Evolutionary conservation across 805 yeast genomes (phyloP).

Genomic region (Groenewaldozyma salmanticensis): DNA sequence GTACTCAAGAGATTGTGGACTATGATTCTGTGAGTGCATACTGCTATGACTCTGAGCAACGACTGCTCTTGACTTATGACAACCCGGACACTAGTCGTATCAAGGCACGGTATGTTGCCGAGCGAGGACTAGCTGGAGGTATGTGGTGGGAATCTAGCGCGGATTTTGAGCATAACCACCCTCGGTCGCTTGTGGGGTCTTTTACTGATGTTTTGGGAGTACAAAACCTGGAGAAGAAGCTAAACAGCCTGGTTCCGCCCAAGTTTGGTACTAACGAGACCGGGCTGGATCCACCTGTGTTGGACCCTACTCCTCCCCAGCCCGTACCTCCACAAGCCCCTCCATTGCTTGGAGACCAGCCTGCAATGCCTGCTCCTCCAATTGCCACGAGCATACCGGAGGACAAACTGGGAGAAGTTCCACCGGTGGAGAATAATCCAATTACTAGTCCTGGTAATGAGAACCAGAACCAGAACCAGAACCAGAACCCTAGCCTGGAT

Average conservation of each 20-base stretch:
- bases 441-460: too few relatives aligned
- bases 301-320: not conserved
- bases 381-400: not conserved
- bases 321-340: not conserved
- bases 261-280: not conserved
- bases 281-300: not conserved
- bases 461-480: not conserved
- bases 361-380: not conserved
- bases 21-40: conserved; percentile 42
- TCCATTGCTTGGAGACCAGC: not conserved
- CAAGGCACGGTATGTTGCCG: conserved; percentile 52
- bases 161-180: conserved; percentile 32
- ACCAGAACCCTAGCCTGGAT: not conserved
- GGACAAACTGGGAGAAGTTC: not conserved
- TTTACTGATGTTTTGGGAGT: conserved; percentile 11
- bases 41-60: conserved; percentile 33
- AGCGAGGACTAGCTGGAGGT: conserved; percentile 59
- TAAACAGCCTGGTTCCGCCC: not conserved
- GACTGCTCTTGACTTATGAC: conserved; percentile 55
- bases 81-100: conserved; percentile 38
- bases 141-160: conserved; percentile 96
- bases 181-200: conserved; percentile 16
- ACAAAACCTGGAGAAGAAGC: conserved; percentile 4
- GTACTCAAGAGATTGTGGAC: conserved; percentile 44
- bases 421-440: not conserved